A percentile compares a stretch with the other conserved stretches of the same genome.
phyloP scores from a whole-genome alignment of 1,284 basidiomycete genomes.

The Papiliotrema flavescens region DNA sequence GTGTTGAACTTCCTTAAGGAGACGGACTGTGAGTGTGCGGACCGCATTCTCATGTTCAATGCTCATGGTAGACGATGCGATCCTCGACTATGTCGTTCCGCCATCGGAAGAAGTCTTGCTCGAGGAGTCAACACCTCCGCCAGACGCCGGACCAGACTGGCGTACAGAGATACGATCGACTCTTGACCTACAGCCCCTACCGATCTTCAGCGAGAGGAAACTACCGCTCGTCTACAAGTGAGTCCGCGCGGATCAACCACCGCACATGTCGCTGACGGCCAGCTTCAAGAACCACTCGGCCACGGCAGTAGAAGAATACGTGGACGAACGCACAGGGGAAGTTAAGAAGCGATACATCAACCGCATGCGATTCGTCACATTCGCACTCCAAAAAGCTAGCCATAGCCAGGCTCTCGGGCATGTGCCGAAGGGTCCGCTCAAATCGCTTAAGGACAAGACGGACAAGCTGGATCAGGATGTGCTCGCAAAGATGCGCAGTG shows the following conservation, averaged over 20 bases:
- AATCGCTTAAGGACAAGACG: constrained; percentile 50
- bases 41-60: not conserved
- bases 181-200: constrained; percentile 40
- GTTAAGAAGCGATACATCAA: constrained; percentile 32
- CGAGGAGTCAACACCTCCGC: constrained; percentile 14
- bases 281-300: constrained; percentile 16
- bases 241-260: not conserved
- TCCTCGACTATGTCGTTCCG: constrained; percentile 64
- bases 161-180: constrained; percentile 21
- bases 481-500: constrained; percentile 59
- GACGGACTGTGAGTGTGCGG: constrained; percentile 64
- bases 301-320: constrained; percentile 25
- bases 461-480: constrained; percentile 59
- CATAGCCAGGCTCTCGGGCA: constrained; percentile 19
- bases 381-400: constrained; percentile 21
- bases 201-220: constrained; percentile 28
- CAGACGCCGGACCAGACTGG: constrained; percentile 13
- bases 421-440: constrained; percentile 63
- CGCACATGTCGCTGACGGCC: constrained; percentile 2
- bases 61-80: constrained; percentile 60
- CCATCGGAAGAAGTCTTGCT: constrained; percentile 62
- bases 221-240: constrained; percentile 31
- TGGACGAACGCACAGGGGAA: constrained; percentile 31
- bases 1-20: constrained; percentile 68
- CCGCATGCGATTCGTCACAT: constrained; percentile 21